A percentile compares a stretch with the other conserved stretches of the same genome.
Evolutionary conservation across 2,329 filamentous ascomycete genomes (phyloP).

Genomic region (Raffaelea deltoideospora): DNA sequence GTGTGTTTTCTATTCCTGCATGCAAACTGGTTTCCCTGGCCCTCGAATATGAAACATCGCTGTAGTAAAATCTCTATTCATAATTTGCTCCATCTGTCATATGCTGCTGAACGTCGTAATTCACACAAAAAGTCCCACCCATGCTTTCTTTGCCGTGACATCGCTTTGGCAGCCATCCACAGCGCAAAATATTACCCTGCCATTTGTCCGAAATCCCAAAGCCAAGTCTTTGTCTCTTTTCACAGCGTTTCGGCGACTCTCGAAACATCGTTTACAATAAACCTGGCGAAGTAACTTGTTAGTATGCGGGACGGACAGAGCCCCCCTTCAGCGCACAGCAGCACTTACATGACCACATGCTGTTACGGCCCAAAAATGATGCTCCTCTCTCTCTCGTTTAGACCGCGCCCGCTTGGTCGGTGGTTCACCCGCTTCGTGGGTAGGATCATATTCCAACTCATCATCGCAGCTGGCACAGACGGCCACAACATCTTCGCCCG

Average conservation of each 20-base stretch:
- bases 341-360: slow-evolving; percentile 75
- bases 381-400: slow-evolving; percentile 45
- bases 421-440: slow-evolving; percentile 14
- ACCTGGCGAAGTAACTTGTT: slow-evolving; percentile 33
- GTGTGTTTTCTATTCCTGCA: too few species aligned
- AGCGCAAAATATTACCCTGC: slow-evolving; percentile 29
- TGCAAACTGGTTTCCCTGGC: too few species aligned
- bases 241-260: slow-evolving; percentile 34
- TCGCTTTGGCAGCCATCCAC: slow-evolving; percentile 42
- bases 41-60: too few species aligned
- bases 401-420: slow-evolving; percentile 25
- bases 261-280: slow-evolving; percentile 47
- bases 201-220: slow-evolving; percentile 22
- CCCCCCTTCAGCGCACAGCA: neutral
- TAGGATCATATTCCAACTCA: slow-evolving; percentile 62
- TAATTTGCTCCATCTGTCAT: too few species aligned
- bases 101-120: too few species aligned
- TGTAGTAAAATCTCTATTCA: too few species aligned
- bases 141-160: slow-evolving; percentile 36
- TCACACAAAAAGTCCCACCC: slow-evolving; percentile 47
- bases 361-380: slow-evolving; percentile 86
- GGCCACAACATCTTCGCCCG: slow-evolving; percentile 54
- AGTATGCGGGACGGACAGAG: neutral
- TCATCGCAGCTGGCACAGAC: slow-evolving; percentile 78
- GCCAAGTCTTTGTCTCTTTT: slow-evolving; percentile 15